A percentile compares a stretch with the other conserved stretches of the same genome.
Conservation (phyloP, 306 rosid genomes). For the Leucaena leucocephala region DNA sequence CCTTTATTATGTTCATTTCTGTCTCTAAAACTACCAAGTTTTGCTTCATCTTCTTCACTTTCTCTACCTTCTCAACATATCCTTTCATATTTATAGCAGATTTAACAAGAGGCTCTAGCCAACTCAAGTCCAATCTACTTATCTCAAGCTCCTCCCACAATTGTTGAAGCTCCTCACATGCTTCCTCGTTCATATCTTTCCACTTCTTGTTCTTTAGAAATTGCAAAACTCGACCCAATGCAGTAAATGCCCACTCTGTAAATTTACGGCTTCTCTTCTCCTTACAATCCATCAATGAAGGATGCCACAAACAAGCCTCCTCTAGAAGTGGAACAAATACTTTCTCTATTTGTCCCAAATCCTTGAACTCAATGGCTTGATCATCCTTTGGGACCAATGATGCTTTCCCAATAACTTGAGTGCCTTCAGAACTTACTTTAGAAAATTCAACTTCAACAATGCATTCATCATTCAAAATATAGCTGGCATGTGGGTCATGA, state of each 20-base stretch:
- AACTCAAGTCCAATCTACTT: background rate
- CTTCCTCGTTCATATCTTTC: background rate
- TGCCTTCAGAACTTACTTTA: background rate
- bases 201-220: background rate
- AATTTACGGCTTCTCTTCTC: background rate
- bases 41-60: background rate
- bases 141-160: slow-evolving; percentile 9
- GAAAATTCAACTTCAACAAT: background rate
- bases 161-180: background rate
- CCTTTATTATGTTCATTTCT: background rate
- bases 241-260: background rate
- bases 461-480: background rate
- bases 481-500: background rate
- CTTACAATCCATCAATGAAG: background rate
- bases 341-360: background rate
- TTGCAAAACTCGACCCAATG: background rate
- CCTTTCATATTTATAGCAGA: slow-evolving; percentile 1
- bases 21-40: background rate
- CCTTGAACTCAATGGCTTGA: background rate
- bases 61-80: background rate
- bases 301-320: background rate
- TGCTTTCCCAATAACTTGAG: background rate
- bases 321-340: background rate
- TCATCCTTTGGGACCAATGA: background rate
- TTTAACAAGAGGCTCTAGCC: background rate